Evolutionary conservation across 768 basidiomycete genomes (phyloP).

Genomic region (Phlebiopsis flavidoalba): DNA sequence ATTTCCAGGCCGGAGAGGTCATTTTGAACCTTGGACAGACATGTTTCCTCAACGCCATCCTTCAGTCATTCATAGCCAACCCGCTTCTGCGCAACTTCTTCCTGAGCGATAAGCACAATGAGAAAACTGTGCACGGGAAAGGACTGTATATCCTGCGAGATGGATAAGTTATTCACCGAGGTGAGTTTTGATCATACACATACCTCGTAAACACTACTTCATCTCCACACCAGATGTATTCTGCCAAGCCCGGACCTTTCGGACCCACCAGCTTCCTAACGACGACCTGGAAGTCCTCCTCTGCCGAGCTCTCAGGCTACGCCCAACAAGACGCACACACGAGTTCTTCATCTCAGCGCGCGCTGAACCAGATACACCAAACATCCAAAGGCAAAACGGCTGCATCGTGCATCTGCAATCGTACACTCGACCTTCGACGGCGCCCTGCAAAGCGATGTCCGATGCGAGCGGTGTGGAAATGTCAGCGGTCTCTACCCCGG

Average conservation of each 20-base stretch:
- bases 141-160: slow-evolving; percentile 87
- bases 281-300: slow-evolving; percentile 74
- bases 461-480: slow-evolving; percentile 79
- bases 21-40: slow-evolving; percentile 89
- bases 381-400: slow-evolving; percentile 72
- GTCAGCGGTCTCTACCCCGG: slow-evolving; percentile 73
- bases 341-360: slow-evolving; percentile 61
- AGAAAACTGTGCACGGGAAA: slow-evolving; percentile 58
- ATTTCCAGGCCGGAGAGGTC: slow-evolving; percentile 64
- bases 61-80: slow-evolving; percentile 88
- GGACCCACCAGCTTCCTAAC: slow-evolving; percentile 82
- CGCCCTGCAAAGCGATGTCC: slow-evolving; percentile 81
- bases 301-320: slow-evolving; percentile 78
- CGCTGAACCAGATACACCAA: slow-evolving; percentile 82
- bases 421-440: slow-evolving; percentile 90
- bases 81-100: slow-evolving; percentile 87
- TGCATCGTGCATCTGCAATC: slow-evolving; percentile 82
- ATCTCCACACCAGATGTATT: slow-evolving; percentile 39
- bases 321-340: slow-evolving; percentile 95
- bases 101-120: slow-evolving; percentile 86
- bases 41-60: slow-evolving; percentile 88
- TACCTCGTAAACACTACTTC: neutral
- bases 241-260: slow-evolving; percentile 51
- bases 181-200: slow-evolving; percentile 28
- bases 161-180: slow-evolving; percentile 83